These are phyloP conservation scores for Furculomyces boomerangus DNA, from an alignment of 371 early-diverging fungal genomes.

Conservation along the genomic window DNA sequence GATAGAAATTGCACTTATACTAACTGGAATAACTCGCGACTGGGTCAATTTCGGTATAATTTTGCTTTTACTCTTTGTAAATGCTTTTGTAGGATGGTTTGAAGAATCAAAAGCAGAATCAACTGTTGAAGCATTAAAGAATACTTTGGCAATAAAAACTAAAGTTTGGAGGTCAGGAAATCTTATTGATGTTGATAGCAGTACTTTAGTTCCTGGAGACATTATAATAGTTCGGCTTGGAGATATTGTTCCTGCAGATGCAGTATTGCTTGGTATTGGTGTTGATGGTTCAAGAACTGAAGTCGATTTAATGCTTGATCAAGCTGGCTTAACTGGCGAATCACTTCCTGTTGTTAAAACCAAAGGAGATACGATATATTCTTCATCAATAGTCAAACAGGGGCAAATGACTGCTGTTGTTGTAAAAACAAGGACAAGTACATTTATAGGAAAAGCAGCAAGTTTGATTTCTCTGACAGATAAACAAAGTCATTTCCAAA, in stretches of 20 bases:
- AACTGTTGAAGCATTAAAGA: slow-evolving; percentile 58
- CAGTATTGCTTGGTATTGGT: slow-evolving; percentile 38
- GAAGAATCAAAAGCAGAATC: slow-evolving; percentile 67
- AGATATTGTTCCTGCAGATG: slow-evolving; percentile 76
- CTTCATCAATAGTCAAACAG: slow-evolving; percentile 73
- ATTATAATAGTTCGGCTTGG: slow-evolving; percentile 66
- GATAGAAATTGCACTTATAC: slow-evolving; percentile 60
- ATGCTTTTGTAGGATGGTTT: slow-evolving; percentile 67
- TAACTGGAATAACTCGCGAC: slow-evolving; percentile 44
- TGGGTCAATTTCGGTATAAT: slow-evolving; percentile 75
- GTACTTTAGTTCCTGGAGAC: slow-evolving; percentile 70
- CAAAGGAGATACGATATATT: slow-evolving; percentile 49
- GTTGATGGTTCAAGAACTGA: slow-evolving; percentile 17
- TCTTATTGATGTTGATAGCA: slow-evolving; percentile 39
- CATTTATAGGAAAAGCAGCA: slow-evolving; percentile 81
- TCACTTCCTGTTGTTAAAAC: slow-evolving; percentile 51
- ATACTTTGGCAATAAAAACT: slow-evolving; percentile 47
- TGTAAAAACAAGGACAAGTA: slow-evolving; percentile 63
- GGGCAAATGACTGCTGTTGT: slow-evolving; percentile 79
- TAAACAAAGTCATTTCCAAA: slow-evolving; percentile 75
- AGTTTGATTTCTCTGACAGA: slow-evolving; percentile 55
- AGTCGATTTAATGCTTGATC: slow-evolving; percentile 62
- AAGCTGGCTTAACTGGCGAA: slow-evolving; percentile 73
- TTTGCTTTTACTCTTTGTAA: slow-evolving; percentile 51
- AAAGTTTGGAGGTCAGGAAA: slow-evolving; percentile 68